These are phyloP conservation scores for Hawksworthiomyces lignivorus DNA, from an alignment of 2,329 filamentous ascomycete genomes.

Conservation along the genomic window DNA sequence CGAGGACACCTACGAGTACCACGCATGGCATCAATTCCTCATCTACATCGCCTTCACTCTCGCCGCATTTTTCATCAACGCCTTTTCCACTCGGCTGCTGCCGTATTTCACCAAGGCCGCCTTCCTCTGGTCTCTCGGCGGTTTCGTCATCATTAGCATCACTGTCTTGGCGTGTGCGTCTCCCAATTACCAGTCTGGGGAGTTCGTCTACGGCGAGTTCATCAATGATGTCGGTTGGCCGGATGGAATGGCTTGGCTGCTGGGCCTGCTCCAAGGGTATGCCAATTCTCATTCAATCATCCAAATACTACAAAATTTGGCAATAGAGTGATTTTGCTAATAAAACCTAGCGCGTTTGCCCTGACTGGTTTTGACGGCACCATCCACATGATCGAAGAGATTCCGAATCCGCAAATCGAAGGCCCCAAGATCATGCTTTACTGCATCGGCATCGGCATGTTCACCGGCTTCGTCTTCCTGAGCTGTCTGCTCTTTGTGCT, in stretches of 20 bases:
- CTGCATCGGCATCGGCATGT: conserved; percentile 55
- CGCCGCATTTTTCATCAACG: conserved; percentile 56
- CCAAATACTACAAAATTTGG: too few species aligned
- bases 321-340: too few species aligned
- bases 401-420: conserved; percentile 47
- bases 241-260: conserved; percentile 53
- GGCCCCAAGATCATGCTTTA: conserved; percentile 61
- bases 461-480: conserved; percentile 43
- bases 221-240: conserved; percentile 64
- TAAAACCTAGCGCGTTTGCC: conserved; percentile 29
- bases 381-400: conserved; percentile 51
- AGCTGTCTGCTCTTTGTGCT: conserved; percentile 57
- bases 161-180: conserved; percentile 59
- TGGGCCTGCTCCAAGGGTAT: conserved; percentile 43
- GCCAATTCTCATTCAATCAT: background rate
- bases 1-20: conserved; percentile 43
- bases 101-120: conserved; percentile 61
- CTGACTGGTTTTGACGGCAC: conserved; percentile 46
- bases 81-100: conserved; percentile 53
- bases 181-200: conserved; percentile 54
- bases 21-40: conserved; percentile 65
- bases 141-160: conserved; percentile 63
- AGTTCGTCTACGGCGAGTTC: conserved; percentile 60
- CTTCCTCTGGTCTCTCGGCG: conserved; percentile 62
- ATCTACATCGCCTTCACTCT: conserved; percentile 61